Conservation (phyloP, 2,329 filamentous ascomycete species). For the Ascosphaera acerosa region DNA sequence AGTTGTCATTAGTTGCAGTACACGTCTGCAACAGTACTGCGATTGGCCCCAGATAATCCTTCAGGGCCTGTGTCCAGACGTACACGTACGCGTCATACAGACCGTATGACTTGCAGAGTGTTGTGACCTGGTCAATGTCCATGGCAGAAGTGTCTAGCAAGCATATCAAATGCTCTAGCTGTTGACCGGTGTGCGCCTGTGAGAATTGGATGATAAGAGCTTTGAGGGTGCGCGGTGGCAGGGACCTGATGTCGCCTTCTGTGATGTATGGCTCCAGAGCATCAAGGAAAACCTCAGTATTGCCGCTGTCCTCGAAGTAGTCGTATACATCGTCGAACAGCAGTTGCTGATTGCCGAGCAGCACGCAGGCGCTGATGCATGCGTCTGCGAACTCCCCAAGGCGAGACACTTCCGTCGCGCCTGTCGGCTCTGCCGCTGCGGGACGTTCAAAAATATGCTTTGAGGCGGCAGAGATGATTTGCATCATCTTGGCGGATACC, state of each 20-base stretch:
- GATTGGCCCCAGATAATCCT: constrained; percentile 75
- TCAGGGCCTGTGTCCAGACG: constrained; percentile 79
- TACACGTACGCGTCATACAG: constrained; percentile 92
- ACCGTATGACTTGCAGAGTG: constrained; percentile 69
- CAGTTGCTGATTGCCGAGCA: constrained; percentile 54
- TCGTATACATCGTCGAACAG: constrained; percentile 80
- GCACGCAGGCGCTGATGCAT: constrained; percentile 62
- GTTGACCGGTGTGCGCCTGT: constrained; percentile 43
- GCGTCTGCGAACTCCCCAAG: constrained; percentile 56
- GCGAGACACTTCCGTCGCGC: constrained; percentile 33
- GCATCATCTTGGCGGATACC: constrained; percentile 68
- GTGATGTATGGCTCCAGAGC: constrained; percentile 72
- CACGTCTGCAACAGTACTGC: constrained; percentile 51
- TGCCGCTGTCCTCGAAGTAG: constrained; percentile 56
- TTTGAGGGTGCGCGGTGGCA: constrained; percentile 70
- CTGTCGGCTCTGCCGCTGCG: constrained; percentile 21
- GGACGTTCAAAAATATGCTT: constrained; percentile 60
- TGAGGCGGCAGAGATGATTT: constrained; percentile 80
- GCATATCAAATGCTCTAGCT: constrained; percentile 83
- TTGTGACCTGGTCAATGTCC: constrained; percentile 81
- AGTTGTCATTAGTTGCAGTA: constrained; percentile 13
- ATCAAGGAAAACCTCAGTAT: constrained; percentile 58
- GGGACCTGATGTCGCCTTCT: constrained; percentile 42
- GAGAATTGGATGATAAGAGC: constrained; percentile 64
- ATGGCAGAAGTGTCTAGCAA: constrained; percentile 74